Conservation (phyloP, 1,284 basidiomycete genomes). For the Crucibulum cyathiforme region DNA sequence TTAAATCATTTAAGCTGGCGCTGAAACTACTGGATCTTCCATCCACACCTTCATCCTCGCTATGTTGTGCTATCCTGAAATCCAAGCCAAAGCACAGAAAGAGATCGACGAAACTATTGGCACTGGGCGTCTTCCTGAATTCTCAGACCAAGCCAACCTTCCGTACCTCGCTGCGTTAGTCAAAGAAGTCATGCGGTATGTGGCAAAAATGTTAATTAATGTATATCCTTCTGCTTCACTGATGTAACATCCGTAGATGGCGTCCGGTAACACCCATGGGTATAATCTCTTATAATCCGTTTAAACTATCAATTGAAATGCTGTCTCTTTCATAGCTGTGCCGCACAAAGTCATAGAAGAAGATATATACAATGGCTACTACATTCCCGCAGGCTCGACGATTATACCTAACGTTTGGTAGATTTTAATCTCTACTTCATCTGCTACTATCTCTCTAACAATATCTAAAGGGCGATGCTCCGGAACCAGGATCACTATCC, state of each 20-base stretch:
- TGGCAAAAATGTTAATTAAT: slow-evolving; percentile 19
- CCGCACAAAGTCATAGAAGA: background rate
- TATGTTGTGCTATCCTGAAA: slow-evolving; percentile 39
- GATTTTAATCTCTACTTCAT: background rate
- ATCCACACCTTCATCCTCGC: slow-evolving; percentile 36
- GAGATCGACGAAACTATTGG: slow-evolving; percentile 45
- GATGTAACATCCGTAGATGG: too few species aligned
- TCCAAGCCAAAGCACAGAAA: slow-evolving; percentile 38
- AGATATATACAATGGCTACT: too few species aligned
- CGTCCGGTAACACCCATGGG: too few species aligned
- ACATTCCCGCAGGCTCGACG: background rate
- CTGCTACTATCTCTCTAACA: background rate
- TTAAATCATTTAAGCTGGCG: background rate
- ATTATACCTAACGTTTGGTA: slow-evolving; percentile 27
- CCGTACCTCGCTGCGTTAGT: slow-evolving; percentile 44
- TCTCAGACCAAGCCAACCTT: slow-evolving; percentile 36
- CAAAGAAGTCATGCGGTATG: slow-evolving; percentile 43
- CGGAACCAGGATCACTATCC: slow-evolving; percentile 43
- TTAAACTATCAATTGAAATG: too few species aligned
- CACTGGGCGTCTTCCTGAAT: slow-evolving; percentile 35
- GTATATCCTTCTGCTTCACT: background rate
- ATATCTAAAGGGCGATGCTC: slow-evolving; percentile 39
- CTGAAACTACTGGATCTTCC: slow-evolving; percentile 21
- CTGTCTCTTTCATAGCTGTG: background rate
- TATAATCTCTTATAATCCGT: too few species aligned